Evolutionary conservation across 2,329 filamentous ascomycete species (phyloP).

Genomic region (Claviceps fusiformis): DNA sequence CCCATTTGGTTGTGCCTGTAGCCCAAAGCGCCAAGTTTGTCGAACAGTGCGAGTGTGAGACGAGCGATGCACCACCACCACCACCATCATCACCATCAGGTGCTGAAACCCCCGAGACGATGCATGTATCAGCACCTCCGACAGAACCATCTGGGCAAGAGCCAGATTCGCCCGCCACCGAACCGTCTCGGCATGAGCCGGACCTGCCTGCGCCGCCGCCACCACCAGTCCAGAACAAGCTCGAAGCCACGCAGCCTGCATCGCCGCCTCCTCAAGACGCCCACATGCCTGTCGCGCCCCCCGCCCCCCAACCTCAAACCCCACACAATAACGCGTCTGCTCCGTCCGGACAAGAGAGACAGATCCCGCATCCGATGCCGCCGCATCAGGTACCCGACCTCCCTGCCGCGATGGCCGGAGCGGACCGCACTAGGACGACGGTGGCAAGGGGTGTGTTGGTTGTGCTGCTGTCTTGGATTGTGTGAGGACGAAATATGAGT

Average conservation of each 20-base stretch:
- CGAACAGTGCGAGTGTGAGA: constrained; percentile 12
- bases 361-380: not conserved
- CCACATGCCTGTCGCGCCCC: not conserved
- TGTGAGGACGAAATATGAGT: not conserved
- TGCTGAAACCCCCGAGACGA: too few relatives aligned
- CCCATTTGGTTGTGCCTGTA: too few relatives aligned
- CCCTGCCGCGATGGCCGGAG: constrained; percentile 1
- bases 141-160: too few relatives aligned
- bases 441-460: not conserved
- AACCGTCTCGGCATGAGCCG: too few relatives aligned
- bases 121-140: too few relatives aligned
- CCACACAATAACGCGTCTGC: too few relatives aligned
- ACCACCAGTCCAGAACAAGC: not conserved
- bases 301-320: too few relatives aligned
- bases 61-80: too few relatives aligned
- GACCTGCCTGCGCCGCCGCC: not conserved
- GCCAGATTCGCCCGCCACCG: too few relatives aligned
- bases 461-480: not conserved
- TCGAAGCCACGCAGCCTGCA: not conserved
- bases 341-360: not conserved
- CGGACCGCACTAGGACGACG: not conserved
- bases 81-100: too few relatives aligned
- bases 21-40: not conserved
- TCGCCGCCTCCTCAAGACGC: not conserved
- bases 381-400: not conserved